These are phyloP conservation scores for Termitomyces sp. DNA, from an alignment of 1,284 basidiomycete species.

Conservation along the genomic window DNA sequence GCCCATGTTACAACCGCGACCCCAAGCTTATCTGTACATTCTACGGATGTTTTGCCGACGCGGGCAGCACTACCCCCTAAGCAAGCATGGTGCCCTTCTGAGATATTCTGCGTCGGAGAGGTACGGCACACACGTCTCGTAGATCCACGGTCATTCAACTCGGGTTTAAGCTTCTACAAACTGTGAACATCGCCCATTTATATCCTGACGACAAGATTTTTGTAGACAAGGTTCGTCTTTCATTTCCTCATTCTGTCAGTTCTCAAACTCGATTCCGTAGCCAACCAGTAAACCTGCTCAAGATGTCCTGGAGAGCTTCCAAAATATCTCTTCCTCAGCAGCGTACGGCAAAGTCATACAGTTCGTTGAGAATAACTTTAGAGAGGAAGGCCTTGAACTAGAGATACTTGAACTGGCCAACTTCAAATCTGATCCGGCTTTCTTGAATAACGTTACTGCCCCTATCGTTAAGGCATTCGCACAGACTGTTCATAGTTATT, in stretches of 20 bases:
- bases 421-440: constrained; percentile 63
- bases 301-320: constrained; percentile 68
- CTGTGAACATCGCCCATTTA: constrained; percentile 74
- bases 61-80: constrained; percentile 65
- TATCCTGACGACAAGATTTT: constrained; percentile 87
- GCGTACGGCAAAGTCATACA: constrained; percentile 58
- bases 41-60: constrained; percentile 54
- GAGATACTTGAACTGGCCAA: constrained; percentile 55
- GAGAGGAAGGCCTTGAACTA: constrained; percentile 83
- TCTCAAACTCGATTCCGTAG: constrained; percentile 25
- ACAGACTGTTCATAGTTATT: constrained; percentile 76
- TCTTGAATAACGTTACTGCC: constrained; percentile 71
- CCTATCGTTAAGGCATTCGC: constrained; percentile 70
- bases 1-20: constrained; percentile 50
- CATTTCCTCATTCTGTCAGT: neutral
- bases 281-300: constrained; percentile 67
- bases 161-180: constrained; percentile 59
- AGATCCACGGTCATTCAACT: neutral
- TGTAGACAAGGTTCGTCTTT: constrained; percentile 60
- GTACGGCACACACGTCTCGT: constrained; percentile 40
- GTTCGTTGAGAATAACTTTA: constrained; percentile 77
- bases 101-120: constrained; percentile 78
- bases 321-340: constrained; percentile 42
- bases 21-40: constrained; percentile 57
- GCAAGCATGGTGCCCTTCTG: constrained; percentile 76